Conservation (phyloP, 2,329 filamentous ascomycete species). For the Fusarium tricinctum region DNA sequence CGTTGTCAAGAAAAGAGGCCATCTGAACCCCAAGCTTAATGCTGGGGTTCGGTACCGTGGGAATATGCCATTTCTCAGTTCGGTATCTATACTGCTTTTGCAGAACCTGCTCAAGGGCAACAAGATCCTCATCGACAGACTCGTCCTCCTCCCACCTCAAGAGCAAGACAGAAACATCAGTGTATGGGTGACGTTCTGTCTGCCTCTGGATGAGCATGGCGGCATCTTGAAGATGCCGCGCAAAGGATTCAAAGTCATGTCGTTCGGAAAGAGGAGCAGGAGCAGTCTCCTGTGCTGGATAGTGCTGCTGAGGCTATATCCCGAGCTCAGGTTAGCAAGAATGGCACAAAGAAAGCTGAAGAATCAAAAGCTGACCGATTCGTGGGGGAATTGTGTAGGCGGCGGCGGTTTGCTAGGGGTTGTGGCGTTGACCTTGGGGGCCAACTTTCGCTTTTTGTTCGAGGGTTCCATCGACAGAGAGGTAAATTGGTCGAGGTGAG, state of each 20-base stretch:
- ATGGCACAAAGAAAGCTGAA: conserved; percentile 29
- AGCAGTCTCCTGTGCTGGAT: conserved; percentile 58
- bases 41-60: conserved; percentile 70
- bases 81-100: conserved; percentile 72
- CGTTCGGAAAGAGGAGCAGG: conserved; percentile 60
- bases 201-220: conserved; percentile 76
- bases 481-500: conserved; percentile 32
- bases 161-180: conserved; percentile 71
- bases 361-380: conserved; percentile 53
- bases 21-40: conserved; percentile 73
- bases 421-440: conserved; percentile 57
- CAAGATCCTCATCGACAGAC: conserved; percentile 66
- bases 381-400: conserved; percentile 53
- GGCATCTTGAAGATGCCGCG: conserved; percentile 76
- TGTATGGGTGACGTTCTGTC: conserved; percentile 70
- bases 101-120: conserved; percentile 69
- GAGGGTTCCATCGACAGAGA: conserved; percentile 58
- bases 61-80: conserved; percentile 73
- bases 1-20: conserved; percentile 70
- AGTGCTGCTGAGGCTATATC: conserved; percentile 52
- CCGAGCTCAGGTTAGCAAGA: conserved; percentile 42
- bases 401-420: conserved; percentile 52
- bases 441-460: conserved; percentile 61
- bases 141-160: conserved; percentile 74
- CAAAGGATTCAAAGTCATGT: conserved; percentile 76